These are phyloP conservation scores for Euryodendron excelsum DNA, from an alignment of 148 eudicot species.

Conservation along the genomic window DNA sequence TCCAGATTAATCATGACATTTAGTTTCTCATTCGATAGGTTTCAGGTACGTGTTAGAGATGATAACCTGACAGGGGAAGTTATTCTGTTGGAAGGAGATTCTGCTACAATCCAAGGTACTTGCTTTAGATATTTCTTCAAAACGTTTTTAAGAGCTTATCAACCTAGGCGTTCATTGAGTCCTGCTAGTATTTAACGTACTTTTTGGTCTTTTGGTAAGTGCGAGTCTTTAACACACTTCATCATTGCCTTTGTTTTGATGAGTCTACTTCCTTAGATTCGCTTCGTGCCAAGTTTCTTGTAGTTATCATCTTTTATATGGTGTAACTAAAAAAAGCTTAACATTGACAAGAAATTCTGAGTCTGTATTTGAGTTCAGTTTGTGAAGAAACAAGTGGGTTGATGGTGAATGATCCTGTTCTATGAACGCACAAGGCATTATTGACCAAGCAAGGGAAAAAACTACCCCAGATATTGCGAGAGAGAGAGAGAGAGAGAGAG, in stretches of 20 bases:
- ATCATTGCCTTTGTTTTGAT: not conserved
- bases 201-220: too few species aligned
- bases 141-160: not conserved
- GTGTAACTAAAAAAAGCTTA: not conserved
- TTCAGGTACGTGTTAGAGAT: constrained; percentile 98
- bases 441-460: too few species aligned
- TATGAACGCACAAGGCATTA: constrained; percentile 98
- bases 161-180: not conserved
- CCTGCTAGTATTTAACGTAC: not conserved
- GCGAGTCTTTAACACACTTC: not conserved
- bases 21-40: constrained; percentile 42
- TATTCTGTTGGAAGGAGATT: constrained; percentile 96
- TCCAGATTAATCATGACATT: not conserved
- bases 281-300: not conserved
- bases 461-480: too few species aligned
- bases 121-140: not conserved
- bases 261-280: not conserved
- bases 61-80: constrained; percentile 99
- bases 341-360: not conserved
- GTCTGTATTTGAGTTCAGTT: constrained; percentile 42
- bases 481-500: too few species aligned
- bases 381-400: constrained; percentile 98
- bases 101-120: constrained; percentile 98
- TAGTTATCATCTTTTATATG: not conserved
- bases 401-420: constrained; percentile 95